Conservation (phyloP, 495 filamentous ascomycete species). For the Cercophora sp. region DNA sequence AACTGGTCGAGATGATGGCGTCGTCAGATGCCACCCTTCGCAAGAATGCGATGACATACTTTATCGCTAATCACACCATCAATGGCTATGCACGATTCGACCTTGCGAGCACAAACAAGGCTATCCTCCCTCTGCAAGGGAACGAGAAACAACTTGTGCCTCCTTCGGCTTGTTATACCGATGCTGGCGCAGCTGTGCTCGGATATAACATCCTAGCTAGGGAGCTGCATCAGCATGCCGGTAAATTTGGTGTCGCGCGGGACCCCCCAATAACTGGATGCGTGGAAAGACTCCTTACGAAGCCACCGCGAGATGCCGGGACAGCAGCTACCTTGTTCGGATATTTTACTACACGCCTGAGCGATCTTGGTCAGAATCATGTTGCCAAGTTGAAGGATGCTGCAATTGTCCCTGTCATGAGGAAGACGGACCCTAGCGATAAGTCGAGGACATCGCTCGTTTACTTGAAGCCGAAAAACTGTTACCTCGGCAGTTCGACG, state of each 20-base stretch:
- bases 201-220: conserved; percentile 71
- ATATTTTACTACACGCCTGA: conserved; percentile 74
- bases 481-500: conserved; percentile 71
- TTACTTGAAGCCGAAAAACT: conserved; percentile 58
- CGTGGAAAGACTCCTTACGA: conserved; percentile 60
- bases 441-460: conserved; percentile 26
- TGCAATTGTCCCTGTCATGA: conserved; percentile 65
- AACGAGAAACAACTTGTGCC: conserved; percentile 57
- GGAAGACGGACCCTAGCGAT: conserved; percentile 26
- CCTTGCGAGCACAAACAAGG: conserved; percentile 48
- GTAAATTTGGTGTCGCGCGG: conserved; percentile 73
- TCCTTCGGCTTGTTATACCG: conserved; percentile 76
- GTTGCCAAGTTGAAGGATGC: conserved; percentile 56
- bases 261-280: conserved; percentile 78
- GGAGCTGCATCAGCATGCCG: conserved; percentile 70
- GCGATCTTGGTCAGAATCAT: conserved; percentile 62
- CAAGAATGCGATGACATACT: conserved; percentile 73
- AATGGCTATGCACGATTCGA: conserved; percentile 69
- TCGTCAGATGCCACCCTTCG: conserved; percentile 54
- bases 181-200: conserved; percentile 69
- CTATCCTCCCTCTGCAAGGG: conserved; percentile 71
- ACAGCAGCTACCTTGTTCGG: conserved; percentile 69
- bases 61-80: conserved; percentile 68
- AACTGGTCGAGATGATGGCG: conserved; percentile 75
- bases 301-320: conserved; percentile 60